phyloP scores from a whole-genome alignment of 768 basidiomycete genomes.

The Russula lepida region DNA sequence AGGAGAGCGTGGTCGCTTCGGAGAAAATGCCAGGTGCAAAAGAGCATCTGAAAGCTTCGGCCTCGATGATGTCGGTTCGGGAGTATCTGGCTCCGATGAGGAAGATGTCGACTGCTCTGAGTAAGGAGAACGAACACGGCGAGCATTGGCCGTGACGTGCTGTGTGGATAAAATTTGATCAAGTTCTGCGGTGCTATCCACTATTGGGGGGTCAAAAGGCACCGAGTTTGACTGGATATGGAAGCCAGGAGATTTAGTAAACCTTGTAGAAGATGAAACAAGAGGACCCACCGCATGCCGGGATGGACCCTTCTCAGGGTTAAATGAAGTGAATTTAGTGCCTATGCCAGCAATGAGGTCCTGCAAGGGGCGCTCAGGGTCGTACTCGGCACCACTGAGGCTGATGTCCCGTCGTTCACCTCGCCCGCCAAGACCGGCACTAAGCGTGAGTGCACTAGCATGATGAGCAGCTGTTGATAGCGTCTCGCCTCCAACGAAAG shows the following conservation, averaged over 20 bases:
- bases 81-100: constrained; percentile 38
- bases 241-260: constrained; percentile 4
- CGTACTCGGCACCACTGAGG: constrained; percentile 74
- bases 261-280: background rate
- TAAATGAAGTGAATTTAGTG: constrained; percentile 48
- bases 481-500: constrained; percentile 55
- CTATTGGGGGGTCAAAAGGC: constrained; percentile 46
- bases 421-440: constrained; percentile 64
- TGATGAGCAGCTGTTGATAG: constrained; percentile 85
- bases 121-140: constrained; percentile 38
- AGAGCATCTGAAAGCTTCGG: constrained; percentile 67
- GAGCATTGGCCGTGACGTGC: constrained; percentile 34
- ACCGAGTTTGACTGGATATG: constrained; percentile 25
- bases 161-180: constrained; percentile 54
- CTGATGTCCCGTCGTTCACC: constrained; percentile 45
- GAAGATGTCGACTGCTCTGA: constrained; percentile 39
- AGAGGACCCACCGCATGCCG: constrained; percentile 37
- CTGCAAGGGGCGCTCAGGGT: constrained; percentile 72
- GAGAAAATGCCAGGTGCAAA: constrained; percentile 63
- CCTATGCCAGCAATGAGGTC: constrained; percentile 60
- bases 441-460: constrained; percentile 79
- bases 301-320: constrained; percentile 43
- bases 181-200: constrained; percentile 54
- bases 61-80: constrained; percentile 36
- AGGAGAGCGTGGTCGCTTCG: constrained; percentile 53